Conservation (phyloP, 2,329 filamentous ascomycete genomes). For the Ustulina deusta region DNA sequence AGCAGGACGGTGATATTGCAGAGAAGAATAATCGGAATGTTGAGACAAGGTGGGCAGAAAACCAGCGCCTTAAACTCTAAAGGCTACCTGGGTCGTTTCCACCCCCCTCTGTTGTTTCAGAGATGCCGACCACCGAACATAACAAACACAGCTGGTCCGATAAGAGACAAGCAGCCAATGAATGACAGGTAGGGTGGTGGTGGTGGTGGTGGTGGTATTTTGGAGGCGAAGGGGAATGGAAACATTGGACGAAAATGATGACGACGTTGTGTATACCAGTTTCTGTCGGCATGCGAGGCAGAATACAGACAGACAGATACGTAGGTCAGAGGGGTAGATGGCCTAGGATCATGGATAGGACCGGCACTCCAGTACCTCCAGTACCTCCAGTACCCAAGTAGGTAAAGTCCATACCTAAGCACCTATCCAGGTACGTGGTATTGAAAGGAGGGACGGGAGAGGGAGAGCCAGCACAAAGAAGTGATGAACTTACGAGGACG, state of each 20-base stretch:
- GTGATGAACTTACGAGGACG: conserved; percentile 40
- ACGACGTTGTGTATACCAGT: background rate
- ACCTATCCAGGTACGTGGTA: background rate
- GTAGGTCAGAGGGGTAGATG: background rate
- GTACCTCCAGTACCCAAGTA: background rate
- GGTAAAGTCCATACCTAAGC: too few species aligned
- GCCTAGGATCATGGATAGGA: too few species aligned
- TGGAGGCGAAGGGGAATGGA: too few species aligned
- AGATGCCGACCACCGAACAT: background rate
- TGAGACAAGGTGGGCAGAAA: background rate
- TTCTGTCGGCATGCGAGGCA: too few species aligned
- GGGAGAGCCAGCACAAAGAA: background rate
- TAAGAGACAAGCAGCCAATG: background rate
- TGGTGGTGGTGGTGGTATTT: background rate
- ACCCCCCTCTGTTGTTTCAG: conserved; percentile 1
- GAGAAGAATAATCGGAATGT: background rate
- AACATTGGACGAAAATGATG: background rate
- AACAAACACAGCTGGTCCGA: background rate
- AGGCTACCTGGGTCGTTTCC: background rate
- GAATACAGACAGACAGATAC: too few species aligned
- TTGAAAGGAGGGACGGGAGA: background rate
- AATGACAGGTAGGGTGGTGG: background rate
- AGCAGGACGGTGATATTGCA: background rate
- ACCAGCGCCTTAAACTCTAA: background rate
- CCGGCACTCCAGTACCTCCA: background rate